Conservation (phyloP, 768 basidiomycete species). For the Mycena metata region DNA sequence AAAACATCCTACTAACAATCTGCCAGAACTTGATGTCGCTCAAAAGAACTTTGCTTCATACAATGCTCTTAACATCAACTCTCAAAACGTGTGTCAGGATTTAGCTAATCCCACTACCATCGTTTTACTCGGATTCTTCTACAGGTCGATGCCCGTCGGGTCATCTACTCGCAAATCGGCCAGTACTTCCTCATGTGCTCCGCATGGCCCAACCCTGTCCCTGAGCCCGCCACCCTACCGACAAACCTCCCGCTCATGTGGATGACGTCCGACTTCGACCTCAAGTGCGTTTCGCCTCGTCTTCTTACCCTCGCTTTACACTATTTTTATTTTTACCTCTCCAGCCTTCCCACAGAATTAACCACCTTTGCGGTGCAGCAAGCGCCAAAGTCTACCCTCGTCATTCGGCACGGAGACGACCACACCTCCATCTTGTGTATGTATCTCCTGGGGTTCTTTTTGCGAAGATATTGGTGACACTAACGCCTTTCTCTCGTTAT, state of each 20-base stretch:
- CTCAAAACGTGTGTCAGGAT: not conserved
- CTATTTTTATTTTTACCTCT: not conserved
- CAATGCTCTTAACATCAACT: conserved; percentile 16
- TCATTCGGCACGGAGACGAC: conserved; percentile 37
- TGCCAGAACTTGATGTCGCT: conserved; percentile 1
- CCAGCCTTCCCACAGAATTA: conserved; percentile 32
- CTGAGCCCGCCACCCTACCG: conserved; percentile 3
- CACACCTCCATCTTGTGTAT: conserved; percentile 34
- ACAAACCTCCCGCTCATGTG: conserved; percentile 20
- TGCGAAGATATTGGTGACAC: too few species aligned
- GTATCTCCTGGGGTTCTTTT: not conserved
- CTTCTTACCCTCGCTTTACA: too few species aligned
- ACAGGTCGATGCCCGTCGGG: conserved; percentile 16
- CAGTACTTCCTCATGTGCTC: too few species aligned
- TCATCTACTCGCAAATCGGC: conserved; percentile 32
- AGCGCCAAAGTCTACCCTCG: conserved; percentile 27
- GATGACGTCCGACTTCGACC: conserved; percentile 33
- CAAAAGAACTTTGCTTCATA: conserved; percentile 22
- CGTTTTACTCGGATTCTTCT: too few species aligned
- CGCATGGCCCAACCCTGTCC: conserved; percentile 13
- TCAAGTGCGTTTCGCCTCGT: conserved; percentile 27
- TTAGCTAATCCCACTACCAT: too few species aligned
- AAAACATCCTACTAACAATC: too few species aligned
- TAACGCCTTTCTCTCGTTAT: too few species aligned
- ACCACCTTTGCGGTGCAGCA: conserved; percentile 32